Evolutionary conservation across 73 alveolate genomes (phyloP), one percentile per base, ranked within the genome.

Genomic region (Stentor roeselii): DNA sequence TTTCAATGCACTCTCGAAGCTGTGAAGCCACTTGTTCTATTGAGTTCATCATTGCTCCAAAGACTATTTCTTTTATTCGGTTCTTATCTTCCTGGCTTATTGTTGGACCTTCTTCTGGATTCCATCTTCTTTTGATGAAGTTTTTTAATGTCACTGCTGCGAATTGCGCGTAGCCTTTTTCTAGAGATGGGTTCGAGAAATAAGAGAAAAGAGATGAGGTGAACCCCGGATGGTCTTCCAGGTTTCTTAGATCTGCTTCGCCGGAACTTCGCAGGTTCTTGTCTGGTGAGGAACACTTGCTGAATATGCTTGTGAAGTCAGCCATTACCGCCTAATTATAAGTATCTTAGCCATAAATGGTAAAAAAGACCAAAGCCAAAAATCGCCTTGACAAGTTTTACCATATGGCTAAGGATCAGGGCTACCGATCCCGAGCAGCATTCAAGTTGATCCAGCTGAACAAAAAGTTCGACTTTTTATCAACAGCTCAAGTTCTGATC

Each of bases 401-500:
- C 59, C 60, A 76, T 37, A 27, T 76, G 39, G 84, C 84, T 32
- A 76, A 76, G 39, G 84, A 76, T 1, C 74, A 37, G n/a, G 84
- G 84, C 3, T 97, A 93, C 92, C 92, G 99, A 60, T 96, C 99
- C 30, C 84, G 99, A 86, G 99, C 99, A 76, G 99, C 99, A 59
- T 97, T 96, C 93, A 97, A 97, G 88, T 85, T 97, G 86, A 96
- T 97, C 78, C 96, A 97, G 90, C 92, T 97, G 78, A 96, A 97
- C 83, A 91, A 95, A 83, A 96, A 95, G 90, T 97, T 91, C 90
- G 94, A 92, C 80, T 93, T 97, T 88, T 92, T 97, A 36, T 89
- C 94, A 76, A 89, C 91, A 3, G 97, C 99, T 38, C 96, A 96
- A 82, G 97, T 94, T 39, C 90, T 96, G 60, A 93, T 98, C 35